Evolutionary conservation across 2,329 filamentous ascomycete genomes (phyloP), one percentile per base, ranked within the genome.

Genomic region (Penicillium hesseltinei): DNA sequence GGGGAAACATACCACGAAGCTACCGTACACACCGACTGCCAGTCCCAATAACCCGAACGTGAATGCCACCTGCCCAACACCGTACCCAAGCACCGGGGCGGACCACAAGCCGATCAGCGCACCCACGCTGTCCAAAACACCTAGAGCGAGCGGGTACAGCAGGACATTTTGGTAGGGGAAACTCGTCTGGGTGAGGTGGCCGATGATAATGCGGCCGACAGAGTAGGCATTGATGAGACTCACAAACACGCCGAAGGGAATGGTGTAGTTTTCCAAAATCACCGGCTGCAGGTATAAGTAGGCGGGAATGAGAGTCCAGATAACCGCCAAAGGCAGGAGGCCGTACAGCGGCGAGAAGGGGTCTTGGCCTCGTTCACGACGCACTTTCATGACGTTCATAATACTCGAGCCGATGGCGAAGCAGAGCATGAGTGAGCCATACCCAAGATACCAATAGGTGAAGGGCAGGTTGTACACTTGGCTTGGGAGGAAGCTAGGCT

Each of bases 161-260:
- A 97, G 81, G 19, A 97, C 85, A 75, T 97, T 97, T 75, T 87
- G 87, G 81, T 93, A 95, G 6, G 94, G 94, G 78, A 97, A 99
- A 13, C 84, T 83, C 42, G 90, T 84, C 76, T 93, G 90, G 59
- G 93, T 91, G 21, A 99, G 82, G 75, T 99, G 94, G 0, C 92
- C 92, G 43, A 91, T 91, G 76, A 97, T 97, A 80, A 97, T 97
- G 73, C 92, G 89, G 7, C 93, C 93, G 56, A 97, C 93, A 51
- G 89, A 90, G 79, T 97, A 97, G 60, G 94, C 92, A 72, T 97
- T 97, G 71, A 96, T 83, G 56, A 97, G 80, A 54, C 92, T 92
- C 42, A 89, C 88, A 72, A 94, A 97, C 72, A 97, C 82, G 62
- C 88, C 82, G 74, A 99, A 97, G 1, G 94, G 92, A 19, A 99